Base-by-base conservation (phyloP, 345 rosid species). In the Toxicodendron radicans region DNA sequence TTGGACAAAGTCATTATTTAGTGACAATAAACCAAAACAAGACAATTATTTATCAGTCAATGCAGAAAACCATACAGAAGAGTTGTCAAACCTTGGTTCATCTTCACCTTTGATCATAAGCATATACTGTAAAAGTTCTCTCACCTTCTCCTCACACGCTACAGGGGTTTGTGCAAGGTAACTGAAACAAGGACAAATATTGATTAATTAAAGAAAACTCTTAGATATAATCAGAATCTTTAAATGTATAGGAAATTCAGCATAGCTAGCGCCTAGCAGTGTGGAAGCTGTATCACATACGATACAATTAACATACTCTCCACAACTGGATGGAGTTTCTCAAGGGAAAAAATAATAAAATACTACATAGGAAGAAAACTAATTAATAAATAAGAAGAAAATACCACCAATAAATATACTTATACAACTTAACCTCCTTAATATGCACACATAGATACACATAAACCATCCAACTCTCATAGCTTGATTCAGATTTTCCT, bases 141-240 rank as follows among this genome's bases (percentile, higher is more conserved):
- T 71, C 57, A 93, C 90, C 80, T 88, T 89, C 75, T 91, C 98
- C 76, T 85, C 81, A 80, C 89, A 89, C 23, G 98, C 96, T 73
- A 79, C 41, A 10, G 99, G 99, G 20, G 88, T 78, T 82, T 91
- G 94, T 68, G 99, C 99, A 77, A 95, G 98, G 86, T 90, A 95
- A 77, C 98, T 95, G 74, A 54, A 64, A 70, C 73, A 79, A 70
- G 68, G n/a, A 52, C 16, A 66, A 56, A 23, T 8, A 9, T 78
- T 61, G 27, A 62, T 49, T 58, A 48, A 63, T 32, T 45, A 23
- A 9, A 68, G 18, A 71, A 20, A 17, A 32, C 12, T 59, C 24
- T 5, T 48, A 30, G 35, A 64, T 59, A 27, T 24, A 68, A 35
- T 20, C 13, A 41, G 18, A 70, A 57, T 45, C 14, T 52, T 11